Evolutionary conservation across 2,329 filamentous ascomycete species (phyloP), one percentile per base, ranked within the genome.

Genomic region (Botryosphaeria dothidea): DNA sequence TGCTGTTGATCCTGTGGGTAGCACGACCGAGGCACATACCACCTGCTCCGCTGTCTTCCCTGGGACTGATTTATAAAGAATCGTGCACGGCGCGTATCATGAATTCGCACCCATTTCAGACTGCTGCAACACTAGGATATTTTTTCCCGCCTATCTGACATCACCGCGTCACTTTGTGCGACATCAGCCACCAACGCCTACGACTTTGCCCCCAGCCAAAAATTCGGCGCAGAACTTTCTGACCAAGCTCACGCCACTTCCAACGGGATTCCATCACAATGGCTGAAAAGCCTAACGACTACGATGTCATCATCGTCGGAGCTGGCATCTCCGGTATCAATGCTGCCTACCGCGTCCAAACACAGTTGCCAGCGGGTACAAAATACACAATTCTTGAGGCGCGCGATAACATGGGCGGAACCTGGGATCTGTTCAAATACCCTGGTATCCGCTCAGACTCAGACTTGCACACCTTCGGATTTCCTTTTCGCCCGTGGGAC

Each of bases 251-350:
- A 60, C 41, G 21, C 56, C 56, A 34, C 56, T 23, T 8, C 21
- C 4, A 17, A n/a, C 7, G 3, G 3, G 7, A 34, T 27, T 15
- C 38, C 25, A 23, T 13, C 41, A 46, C 13, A 19, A 64, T 64
- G 61, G 49, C 49, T 11, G 51, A 46, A 36, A 56, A 43, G 5
- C 38, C 36, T 23, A 49, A 27, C 46, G 60, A 73, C 67, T 80
- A 75, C 68, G 81, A 83, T 69, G 72, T 82, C 29, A 67, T 92
- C 70, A 86, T 93, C 69, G 78, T 93, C 61, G 91, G 91, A 13
- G 90, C 90, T 2, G 91, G 91, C 11, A 86, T 93, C 62, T 89
- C 89, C 5, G 91, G 91, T 62, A 90, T 93, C 78, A 92, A 92
- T 69, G 82, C 87, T 13, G 90, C 86, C 15, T 92, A 93, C 71